Conservation (phyloP, 768 basidiomycete genomes). For the Tephrocybe sp. region DNA sequence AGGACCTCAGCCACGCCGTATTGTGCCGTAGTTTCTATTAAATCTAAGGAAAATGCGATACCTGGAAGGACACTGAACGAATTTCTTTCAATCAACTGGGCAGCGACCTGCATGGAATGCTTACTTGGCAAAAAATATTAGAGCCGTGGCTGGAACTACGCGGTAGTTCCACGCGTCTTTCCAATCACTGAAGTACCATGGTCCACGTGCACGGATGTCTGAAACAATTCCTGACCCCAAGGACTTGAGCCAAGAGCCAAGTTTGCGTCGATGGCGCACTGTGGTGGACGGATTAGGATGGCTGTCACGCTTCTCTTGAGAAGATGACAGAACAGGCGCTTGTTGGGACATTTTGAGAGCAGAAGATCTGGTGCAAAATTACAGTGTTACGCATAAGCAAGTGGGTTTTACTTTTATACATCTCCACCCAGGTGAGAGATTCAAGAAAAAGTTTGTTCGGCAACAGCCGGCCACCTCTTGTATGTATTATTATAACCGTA, state of each 20-base stretch:
- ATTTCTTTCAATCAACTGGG: neutral
- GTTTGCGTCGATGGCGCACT: slow-evolving; percentile 3
- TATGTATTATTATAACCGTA: neutral
- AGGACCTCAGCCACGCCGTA: slow-evolving; percentile 91
- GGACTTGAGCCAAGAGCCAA: slow-evolving; percentile 26
- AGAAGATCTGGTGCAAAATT: neutral
- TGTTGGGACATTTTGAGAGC: neutral
- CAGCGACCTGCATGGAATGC: slow-evolving; percentile 18
- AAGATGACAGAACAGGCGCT: neutral
- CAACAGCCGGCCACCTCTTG: neutral
- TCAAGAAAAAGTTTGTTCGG: neutral
- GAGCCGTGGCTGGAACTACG: slow-evolving; percentile 80
- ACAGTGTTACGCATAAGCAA: neutral
- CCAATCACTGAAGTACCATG: slow-evolving; percentile 89
- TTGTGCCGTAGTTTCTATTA: slow-evolving; percentile 86
- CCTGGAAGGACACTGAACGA: slow-evolving; percentile 72
- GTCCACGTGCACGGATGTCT: slow-evolving; percentile 69
- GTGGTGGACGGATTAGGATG: too few species aligned
- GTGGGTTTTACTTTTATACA: neutral
- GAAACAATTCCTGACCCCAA: slow-evolving; percentile 61
- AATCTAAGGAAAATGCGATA: slow-evolving; percentile 87
- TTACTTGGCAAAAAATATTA: slow-evolving; percentile 86
- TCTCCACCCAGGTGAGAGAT: neutral
- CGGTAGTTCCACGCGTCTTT: slow-evolving; percentile 90
- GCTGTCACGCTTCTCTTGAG: neutral